Base-by-base conservation (phyloP, 371 early-diverging fungal genomes). In the Lichtheimia corymbifera region DNA sequence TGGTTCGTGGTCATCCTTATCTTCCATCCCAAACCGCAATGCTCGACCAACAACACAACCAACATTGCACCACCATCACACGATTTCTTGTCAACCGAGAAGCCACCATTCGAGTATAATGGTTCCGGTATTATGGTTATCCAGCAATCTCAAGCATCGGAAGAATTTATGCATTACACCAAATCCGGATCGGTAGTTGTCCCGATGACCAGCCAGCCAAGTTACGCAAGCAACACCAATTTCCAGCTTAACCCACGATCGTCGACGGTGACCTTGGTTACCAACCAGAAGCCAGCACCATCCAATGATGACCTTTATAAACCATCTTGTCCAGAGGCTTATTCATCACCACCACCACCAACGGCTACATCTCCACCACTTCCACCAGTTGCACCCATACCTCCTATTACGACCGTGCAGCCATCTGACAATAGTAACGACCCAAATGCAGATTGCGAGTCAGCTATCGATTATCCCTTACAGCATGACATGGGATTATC, bases 1-100 rank as follows among this genome's bases (percentile, higher is more conserved):
- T 79, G 79, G 79, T 44, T 64, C 13, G 64, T 76, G 17, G 74
- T 79, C 0, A 69, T 76, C 18, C 64, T 79, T 5, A 76, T 79
- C 35, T 69, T 79, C 63, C 79, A 79, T 55, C 79, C 79, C 15
- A 74, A 75, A 24, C 64, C 64, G 3, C 14, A 12, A 17, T 27
- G 15, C 20, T 40, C 25, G 28, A 42, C 3, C 15, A 30, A n/a
- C 40, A 27, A 28, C 1, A 40, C 28, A 20, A n/a, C 41, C 18
- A 50, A n/a, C 15, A 35, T 50, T n/a, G 28, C 41, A n/a, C 24
- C 50, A 20, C 56, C 62, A n/a, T 27, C 62, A 18, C 62, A 62
- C 17, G 62, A 62, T 2, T 62, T 62, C 41, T 56, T 62, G 35
- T 53, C 64, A 2, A 64, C 59, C 45, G 54, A 44, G n/a, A 58